These are phyloP conservation scores for Phytophthora pinifolia DNA, from an alignment of 352 stramenopile genomes.

Conservation along the genomic window DNA sequence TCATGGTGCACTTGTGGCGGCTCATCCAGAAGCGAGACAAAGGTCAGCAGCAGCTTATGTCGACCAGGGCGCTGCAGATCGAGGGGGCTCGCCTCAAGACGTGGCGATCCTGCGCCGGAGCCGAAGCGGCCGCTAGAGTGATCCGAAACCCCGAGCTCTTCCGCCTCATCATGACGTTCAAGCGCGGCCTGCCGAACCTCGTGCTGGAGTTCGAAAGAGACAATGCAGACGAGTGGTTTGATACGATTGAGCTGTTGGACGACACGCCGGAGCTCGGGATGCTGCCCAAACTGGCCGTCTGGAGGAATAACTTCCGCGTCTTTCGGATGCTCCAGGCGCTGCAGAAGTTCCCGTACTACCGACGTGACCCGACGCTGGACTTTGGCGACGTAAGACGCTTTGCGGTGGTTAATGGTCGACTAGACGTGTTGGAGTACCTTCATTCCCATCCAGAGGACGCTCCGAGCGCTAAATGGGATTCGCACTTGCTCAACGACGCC, in stretches of 20 bases:
- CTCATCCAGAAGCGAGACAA: background rate
- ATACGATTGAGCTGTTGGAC: conserved; percentile 3
- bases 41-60: background rate
- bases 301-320: conserved; percentile 7
- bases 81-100: conserved; percentile 3
- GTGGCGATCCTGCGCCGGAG: conserved; percentile 4
- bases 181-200: conserved; percentile 10
- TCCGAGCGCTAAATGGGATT: conserved; percentile 8
- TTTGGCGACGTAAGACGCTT: conserved; percentile 15
- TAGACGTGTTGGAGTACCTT: conserved; percentile 11
- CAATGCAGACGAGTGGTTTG: conserved; percentile 7
- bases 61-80: background rate
- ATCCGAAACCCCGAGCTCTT: conserved; percentile 15
- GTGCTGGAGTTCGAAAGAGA: conserved; percentile 13
- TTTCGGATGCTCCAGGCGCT: conserved; percentile 9
- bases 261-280: conserved; percentile 9
- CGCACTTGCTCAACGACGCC: conserved; percentile 10
- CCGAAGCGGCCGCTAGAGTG: conserved; percentile 9
- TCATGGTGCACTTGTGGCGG: conserved; percentile 5
- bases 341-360: conserved; percentile 8
- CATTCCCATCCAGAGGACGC: conserved; percentile 4
- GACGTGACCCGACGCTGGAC: conserved; percentile 10
- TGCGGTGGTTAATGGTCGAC: conserved; percentile 3
- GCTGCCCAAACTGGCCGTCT: conserved; percentile 14
- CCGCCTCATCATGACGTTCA: conserved; percentile 21